These are phyloP conservation scores for Cutaneotrichosporon cavernicola DNA, from an alignment of 1,284 basidiomycete species.

Conservation along the genomic window DNA sequence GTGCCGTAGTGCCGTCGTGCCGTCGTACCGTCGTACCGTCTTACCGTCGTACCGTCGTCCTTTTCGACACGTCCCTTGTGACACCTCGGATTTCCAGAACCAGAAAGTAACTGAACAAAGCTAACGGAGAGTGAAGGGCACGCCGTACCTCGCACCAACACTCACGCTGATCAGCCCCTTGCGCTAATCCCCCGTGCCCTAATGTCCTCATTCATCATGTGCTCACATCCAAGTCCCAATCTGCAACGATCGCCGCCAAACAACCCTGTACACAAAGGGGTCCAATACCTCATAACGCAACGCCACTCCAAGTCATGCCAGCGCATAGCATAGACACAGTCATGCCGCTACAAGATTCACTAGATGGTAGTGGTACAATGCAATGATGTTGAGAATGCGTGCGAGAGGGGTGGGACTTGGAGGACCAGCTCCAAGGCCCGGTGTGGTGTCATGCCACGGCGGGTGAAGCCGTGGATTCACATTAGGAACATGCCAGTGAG, in stretches of 20 bases:
- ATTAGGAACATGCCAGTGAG: neutral
- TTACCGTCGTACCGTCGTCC: neutral
- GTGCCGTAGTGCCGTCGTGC: no score
- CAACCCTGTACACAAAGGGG: neutral
- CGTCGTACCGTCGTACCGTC: no score
- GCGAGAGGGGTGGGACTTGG: neutral
- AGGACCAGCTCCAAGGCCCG: conserved; percentile 4
- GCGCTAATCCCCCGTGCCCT: no score
- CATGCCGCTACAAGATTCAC: conserved; percentile 10
- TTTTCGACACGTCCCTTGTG: neutral
- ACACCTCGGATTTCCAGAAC: neutral
- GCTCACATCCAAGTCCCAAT: neutral
- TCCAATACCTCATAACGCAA: neutral
- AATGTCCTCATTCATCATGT: no score
- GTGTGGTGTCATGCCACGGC: neutral
- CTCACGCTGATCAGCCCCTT: neutral
- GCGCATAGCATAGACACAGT: conserved; percentile 11
- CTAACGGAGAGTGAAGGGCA: neutral
- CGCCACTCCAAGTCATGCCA: neutral
- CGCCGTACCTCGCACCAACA: neutral
- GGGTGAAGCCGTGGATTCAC: neutral
- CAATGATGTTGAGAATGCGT: conserved; percentile 3
- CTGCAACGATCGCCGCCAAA: neutral
- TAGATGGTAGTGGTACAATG: conserved; percentile 14
- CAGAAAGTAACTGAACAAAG: neutral